Conservation (phyloP, 2,329 filamentous ascomycete species). For the Colletotrichum sansevieriae region DNA sequence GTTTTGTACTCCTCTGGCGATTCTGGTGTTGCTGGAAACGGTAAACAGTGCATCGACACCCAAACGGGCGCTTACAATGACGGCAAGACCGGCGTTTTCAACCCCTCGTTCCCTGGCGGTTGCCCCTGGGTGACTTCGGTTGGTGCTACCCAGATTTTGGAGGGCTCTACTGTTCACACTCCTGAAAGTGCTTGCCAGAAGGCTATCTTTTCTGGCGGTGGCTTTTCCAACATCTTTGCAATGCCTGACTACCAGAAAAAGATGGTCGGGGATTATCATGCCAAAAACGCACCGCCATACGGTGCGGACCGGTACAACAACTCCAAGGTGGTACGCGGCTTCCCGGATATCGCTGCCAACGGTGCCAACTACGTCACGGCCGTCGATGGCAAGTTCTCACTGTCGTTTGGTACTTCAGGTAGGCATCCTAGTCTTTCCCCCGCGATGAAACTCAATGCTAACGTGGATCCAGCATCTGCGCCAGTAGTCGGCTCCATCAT, state of each 20-base stretch:
- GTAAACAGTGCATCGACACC: constrained; percentile 52
- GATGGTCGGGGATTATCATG: constrained; percentile 56
- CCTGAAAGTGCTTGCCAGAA: constrained; percentile 61
- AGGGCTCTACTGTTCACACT: constrained; percentile 53
- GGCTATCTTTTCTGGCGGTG: constrained; percentile 61
- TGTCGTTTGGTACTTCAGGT: constrained; percentile 63
- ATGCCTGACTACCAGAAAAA: constrained; percentile 61
- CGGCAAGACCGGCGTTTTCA: constrained; percentile 53
- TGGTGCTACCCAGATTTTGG: constrained; percentile 62
- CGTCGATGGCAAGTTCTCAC: constrained; percentile 55
- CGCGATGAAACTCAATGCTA: background rate
- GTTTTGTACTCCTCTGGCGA: constrained; percentile 66
- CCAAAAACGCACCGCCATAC: constrained; percentile 56
- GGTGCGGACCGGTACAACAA: constrained; percentile 61
- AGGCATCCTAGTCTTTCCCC: background rate
- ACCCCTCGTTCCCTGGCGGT: constrained; percentile 59
- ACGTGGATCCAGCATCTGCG: constrained; percentile 45
- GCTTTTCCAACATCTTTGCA: constrained; percentile 63
- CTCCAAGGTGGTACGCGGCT: constrained; percentile 56
- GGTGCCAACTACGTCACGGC: constrained; percentile 60
- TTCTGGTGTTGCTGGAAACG: constrained; percentile 59
- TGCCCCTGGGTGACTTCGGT: constrained; percentile 66
- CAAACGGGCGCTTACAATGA: constrained; percentile 51
- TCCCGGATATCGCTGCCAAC: constrained; percentile 62
- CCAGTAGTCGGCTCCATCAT: constrained; percentile 53